These are phyloP conservation scores for Penicillium goetzii DNA, from an alignment of 495 filamentous ascomycete species.

Conservation along the genomic window DNA sequence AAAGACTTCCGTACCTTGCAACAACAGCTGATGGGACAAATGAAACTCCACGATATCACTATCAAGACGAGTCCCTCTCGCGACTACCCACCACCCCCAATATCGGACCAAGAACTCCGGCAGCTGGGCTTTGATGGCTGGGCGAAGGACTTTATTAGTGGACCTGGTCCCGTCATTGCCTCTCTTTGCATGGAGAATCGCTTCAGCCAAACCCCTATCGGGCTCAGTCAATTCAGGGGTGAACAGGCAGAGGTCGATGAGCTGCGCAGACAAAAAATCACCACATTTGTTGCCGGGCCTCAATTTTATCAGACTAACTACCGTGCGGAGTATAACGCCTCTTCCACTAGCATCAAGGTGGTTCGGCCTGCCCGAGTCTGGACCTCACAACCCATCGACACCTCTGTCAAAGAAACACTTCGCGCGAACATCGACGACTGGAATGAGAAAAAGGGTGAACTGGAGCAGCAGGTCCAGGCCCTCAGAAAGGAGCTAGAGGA, in stretches of 20 bases:
- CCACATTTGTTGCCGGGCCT: conserved; percentile 65
- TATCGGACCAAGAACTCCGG: conserved; percentile 58
- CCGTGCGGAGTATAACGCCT: conserved; percentile 71
- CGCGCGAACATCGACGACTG: conserved; percentile 47
- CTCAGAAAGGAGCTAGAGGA: conserved; percentile 46
- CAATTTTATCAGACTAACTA: conserved; percentile 61
- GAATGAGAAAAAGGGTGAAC: conserved; percentile 44
- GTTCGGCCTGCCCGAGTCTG: conserved; percentile 64
- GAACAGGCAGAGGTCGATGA: conserved; percentile 55
- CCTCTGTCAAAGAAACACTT: conserved; percentile 57
- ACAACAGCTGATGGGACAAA: conserved; percentile 38
- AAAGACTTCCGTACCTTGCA: conserved; percentile 74
- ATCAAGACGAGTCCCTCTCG: conserved; percentile 59
- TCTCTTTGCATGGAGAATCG: conserved; percentile 76
- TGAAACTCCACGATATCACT: conserved; percentile 66
- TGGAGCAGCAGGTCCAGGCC: conserved; percentile 38
- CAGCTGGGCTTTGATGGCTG: conserved; percentile 76
- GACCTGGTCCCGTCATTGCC: conserved; percentile 81
- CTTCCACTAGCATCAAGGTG: conserved; percentile 62
- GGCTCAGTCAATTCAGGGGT: conserved; percentile 62
- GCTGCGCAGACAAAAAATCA: conserved; percentile 51
- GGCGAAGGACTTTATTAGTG: conserved; percentile 74
- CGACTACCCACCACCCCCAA: conserved; percentile 53
- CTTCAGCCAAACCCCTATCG: conserved; percentile 69
- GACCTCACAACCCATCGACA: conserved; percentile 77